Evolutionary conservation across 108 stramenopile genomes (phyloP).

Genomic region (Stephanodiscus triporus): DNA sequence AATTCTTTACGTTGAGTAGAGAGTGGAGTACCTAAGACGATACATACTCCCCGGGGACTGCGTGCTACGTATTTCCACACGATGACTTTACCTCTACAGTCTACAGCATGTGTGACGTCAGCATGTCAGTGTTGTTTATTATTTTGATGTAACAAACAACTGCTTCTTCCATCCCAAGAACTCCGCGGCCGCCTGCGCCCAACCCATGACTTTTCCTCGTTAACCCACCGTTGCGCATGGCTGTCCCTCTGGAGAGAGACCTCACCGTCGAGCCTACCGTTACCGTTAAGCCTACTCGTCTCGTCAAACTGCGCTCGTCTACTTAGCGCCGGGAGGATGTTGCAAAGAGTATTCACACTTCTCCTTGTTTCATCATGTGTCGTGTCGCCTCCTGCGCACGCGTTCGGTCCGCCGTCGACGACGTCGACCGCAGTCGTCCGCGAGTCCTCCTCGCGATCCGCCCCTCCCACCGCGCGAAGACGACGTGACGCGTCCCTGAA

Average conservation of each 20-base stretch:
- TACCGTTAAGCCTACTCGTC: neutral
- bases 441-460: neutral
- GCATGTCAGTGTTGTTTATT: no score
- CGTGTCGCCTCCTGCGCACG: neutral
- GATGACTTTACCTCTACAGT: no score
- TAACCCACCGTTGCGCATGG: no score
- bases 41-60: no score
- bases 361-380: neutral
- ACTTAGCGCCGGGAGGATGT: slow-evolving; percentile 3
- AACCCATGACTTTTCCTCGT: no score
- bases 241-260: neutral
- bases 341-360: neutral
- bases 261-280: neutral
- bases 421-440: neutral
- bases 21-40: no score
- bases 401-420: neutral
- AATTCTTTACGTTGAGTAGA: no score
- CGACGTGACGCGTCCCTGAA: slow-evolving; percentile 3
- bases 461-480: neutral
- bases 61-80: no score
- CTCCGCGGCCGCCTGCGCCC: neutral
- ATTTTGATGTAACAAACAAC: no score
- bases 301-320: neutral
- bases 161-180: no score
- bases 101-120: no score